phyloP scores from a whole-genome alignment of 768 basidiomycete species.

The Stropharia rugosoannulata region DNA sequence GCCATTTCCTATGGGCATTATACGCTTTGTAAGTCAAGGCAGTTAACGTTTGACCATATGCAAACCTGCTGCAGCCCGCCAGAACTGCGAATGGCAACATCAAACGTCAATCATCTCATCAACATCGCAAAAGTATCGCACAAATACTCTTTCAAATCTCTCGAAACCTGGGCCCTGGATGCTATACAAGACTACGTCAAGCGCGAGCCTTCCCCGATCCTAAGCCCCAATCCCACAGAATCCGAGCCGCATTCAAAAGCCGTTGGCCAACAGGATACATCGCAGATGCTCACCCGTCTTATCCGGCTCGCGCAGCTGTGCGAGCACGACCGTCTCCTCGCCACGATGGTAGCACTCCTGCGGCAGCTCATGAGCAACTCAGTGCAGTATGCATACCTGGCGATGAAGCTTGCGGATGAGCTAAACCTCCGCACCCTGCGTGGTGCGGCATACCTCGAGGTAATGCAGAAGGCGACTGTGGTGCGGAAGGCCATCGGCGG shows the following conservation, averaged over 20 bases:
- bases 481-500: constrained; percentile 33
- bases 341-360: constrained; percentile 58
- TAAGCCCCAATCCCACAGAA: constrained; percentile 17
- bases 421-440: constrained; percentile 57
- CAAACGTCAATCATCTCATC: constrained; percentile 45
- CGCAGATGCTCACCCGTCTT: constrained; percentile 55
- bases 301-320: constrained; percentile 70
- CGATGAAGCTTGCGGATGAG: constrained; percentile 74
- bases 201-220: constrained; percentile 50
- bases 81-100: constrained; percentile 51
- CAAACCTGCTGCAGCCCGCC: constrained; percentile 50
- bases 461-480: constrained; percentile 62
- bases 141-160: constrained; percentile 74
- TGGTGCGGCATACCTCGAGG: constrained; percentile 69
- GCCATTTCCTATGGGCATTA: constrained; percentile 73
- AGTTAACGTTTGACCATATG: not conserved
- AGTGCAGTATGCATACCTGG: constrained; percentile 67
- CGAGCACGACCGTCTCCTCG: constrained; percentile 56
- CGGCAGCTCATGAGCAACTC: constrained; percentile 62
- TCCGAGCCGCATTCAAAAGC: constrained; percentile 3
- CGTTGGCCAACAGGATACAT: constrained; percentile 27
- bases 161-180: constrained; percentile 75
- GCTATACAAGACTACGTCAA: constrained; percentile 70
- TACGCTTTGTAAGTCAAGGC: constrained; percentile 61
- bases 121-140: constrained; percentile 64